Base-by-base conservation (phyloP, 345 rosid species). In the Erodium maritimum region DNA sequence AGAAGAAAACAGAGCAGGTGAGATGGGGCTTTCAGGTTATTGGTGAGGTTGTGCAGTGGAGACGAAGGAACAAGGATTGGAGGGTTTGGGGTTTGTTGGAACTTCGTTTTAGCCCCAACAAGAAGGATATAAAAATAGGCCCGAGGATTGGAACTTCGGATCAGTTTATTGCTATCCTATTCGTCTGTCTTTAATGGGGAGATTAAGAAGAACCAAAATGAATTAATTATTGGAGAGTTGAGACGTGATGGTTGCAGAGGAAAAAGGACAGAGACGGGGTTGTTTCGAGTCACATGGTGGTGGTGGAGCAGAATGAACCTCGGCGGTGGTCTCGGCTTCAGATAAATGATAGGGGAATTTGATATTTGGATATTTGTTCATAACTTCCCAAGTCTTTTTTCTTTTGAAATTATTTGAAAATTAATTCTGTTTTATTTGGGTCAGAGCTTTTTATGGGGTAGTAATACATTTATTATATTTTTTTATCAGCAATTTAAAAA, bases 21-120 rank as follows among this genome's bases (percentile, higher is more conserved):
- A 67, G 64, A 67, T 61, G 83, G 75, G 68, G 69, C 62, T 82
- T 79, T 84, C 81, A 58, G 63, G 33, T 64, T 62, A 79, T 60
- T 61, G 82, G 78, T 77, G 52, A 75, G 64, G 66, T 50, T 58
- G 57, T 70, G 69, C 63, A 82, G 79, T 81, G 34, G 77, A 75
- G 69, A 82, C 23, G 17, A 90, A 83, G 95, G 64, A 12, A 77
- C 24, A 66, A 69, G 25, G 80, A 74, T 62, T 42, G 71, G 19
- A 65, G 52, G 24, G 29, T 19, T 58, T 66, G 61, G 3, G 3
- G 73, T 77, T 72, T 75, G 95, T 75, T 82, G 77, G 61, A 9
- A 61, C 57, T 73, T 73, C 71, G 67, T 59, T 77, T 67, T 77
- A 63, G 50, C 55, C 57, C 63, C 68, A 4, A 37, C 6, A 54